Evolutionary conservation across 2,329 filamentous ascomycete species (phyloP), one percentile per base, ranked within the genome.

Genomic region (Aspergillus texensis): DNA sequence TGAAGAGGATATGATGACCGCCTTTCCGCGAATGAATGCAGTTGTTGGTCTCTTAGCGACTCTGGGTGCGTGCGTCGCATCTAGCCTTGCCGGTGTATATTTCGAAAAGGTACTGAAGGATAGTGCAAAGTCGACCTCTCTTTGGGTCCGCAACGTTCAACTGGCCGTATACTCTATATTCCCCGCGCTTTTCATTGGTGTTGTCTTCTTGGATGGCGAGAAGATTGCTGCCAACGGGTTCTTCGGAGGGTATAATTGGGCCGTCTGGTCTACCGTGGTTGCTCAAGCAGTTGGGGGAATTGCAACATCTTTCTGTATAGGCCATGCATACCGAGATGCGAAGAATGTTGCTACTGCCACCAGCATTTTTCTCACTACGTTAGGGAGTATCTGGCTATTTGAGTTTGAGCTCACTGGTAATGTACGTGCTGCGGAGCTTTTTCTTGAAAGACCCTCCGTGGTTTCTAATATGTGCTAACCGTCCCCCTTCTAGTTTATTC

Each of bases 81-180:
- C 94, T 1, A 93, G 93, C 3, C 81, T 97, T 56, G 94, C 93
- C 0, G 91, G 93, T 0, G 92, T 82, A 3, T 82, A 80, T 58
- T 82, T 83, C 67, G 81, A 98, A 77, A 97, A 96, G 79, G 89
- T 97, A 3, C 83, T 98, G 61, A 97, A 96, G 77, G 91, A 97
- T 68, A 91, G 91, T n/a, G 85, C 87, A 0, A 85, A 85, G 2
- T 85, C 88, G 55, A 89, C 89, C 6, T 94, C 92, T 0, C 84
- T 98, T 16, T 99, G 95, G 95, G 89, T 95, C 50, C 89, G 95
- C 65, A 99, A 98, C 75, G 91, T 97, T 54, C 95, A 99, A 77
- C 83, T 99, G 28, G 94, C 93, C 0, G 92, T 97, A 74, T 99
- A 97, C 81, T 97, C 94, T 1, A 83, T 98, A 1, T 94, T 97